A percentile compares a stretch with the other conserved stretches of the same genome.
Evolutionary conservation across 192 early-diverging fungal species (phyloP).

Genomic region (Linderina pennispora): DNA sequence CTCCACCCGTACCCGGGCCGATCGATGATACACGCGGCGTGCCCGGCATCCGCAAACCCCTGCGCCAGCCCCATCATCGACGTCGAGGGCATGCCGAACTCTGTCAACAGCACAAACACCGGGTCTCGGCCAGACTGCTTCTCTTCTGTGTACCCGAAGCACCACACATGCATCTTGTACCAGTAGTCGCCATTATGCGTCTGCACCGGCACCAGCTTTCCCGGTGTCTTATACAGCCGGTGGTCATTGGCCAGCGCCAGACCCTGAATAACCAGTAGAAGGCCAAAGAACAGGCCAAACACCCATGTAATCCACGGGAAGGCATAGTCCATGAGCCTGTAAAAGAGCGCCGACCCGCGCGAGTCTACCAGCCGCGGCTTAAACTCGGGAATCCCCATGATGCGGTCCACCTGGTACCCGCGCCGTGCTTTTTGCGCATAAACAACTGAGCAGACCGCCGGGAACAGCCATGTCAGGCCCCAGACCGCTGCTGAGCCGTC

Average conservation of each 20-base stretch:
- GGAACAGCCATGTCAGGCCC: conserved; percentile 28
- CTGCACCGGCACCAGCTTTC: conserved; percentile 35
- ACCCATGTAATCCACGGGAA: conserved; percentile 37
- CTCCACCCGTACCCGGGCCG: conserved; percentile 52
- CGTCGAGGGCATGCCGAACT: conserved; percentile 48
- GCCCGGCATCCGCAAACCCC: conserved; percentile 28
- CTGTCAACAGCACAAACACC: conserved; percentile 41
- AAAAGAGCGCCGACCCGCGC: conserved; percentile 20
- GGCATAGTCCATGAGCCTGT: conserved; percentile 25
- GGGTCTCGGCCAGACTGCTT: conserved; percentile 11
- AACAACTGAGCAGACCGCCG: conserved; percentile 12
- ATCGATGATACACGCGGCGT: conserved; percentile 43
- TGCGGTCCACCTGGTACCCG: conserved; percentile 42
- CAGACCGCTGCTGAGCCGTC: conserved; percentile 23
- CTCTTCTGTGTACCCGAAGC: conserved; percentile 13
- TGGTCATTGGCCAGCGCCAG: conserved; percentile 42
- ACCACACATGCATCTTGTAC: conserved; percentile 47
- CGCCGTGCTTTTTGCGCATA: conserved; percentile 43
- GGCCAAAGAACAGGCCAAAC: conserved; percentile 27
- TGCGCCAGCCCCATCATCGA: conserved; percentile 37
- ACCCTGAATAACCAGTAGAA: conserved; percentile 43
- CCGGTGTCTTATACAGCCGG: conserved; percentile 19
- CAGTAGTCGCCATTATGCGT: conserved; percentile 36
- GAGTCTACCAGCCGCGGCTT: conserved; percentile 33
- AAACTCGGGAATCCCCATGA: conserved; percentile 49